phyloP scores from a whole-genome alignment of 106 monocot genomes.

The Allium fistulosum region DNA sequence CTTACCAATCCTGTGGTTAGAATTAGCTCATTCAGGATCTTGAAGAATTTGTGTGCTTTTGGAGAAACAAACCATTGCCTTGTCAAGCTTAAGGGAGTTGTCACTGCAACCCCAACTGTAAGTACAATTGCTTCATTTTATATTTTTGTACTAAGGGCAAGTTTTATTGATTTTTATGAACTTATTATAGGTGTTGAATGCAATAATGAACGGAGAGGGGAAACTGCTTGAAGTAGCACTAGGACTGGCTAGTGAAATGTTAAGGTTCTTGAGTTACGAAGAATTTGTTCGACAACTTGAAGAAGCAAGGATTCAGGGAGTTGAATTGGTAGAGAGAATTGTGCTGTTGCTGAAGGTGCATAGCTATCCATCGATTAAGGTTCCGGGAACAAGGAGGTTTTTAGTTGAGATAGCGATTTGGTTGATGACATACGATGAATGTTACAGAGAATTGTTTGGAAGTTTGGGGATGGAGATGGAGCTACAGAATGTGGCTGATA shows the following conservation, averaged over 20 bases:
- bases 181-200: slow-evolving; percentile 38
- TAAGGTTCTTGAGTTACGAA: slow-evolving; percentile 31
- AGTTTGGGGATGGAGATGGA: slow-evolving; percentile 20
- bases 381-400: slow-evolving; percentile 65
- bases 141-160: too few species aligned
- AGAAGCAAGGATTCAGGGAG: slow-evolving; percentile 20
- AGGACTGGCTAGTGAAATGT: slow-evolving; percentile 37
- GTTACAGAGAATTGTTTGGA: slow-evolving; percentile 17
- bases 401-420: slow-evolving; percentile 48
- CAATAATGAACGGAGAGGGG: slow-evolving; percentile 35
- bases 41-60: slow-evolving; percentile 54
- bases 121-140: not conserved
- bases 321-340: slow-evolving; percentile 17
- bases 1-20: slow-evolving; percentile 20
- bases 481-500: slow-evolving; percentile 40
- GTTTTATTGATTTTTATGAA: not conserved
- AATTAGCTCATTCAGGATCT: slow-evolving; percentile 36
- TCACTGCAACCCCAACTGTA: slow-evolving; percentile 33
- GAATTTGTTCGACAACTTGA: slow-evolving; percentile 20
- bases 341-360: slow-evolving; percentile 31
- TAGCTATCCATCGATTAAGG: slow-evolving; percentile 31
- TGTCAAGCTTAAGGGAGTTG: slow-evolving; percentile 16
- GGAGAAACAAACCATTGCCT: not conserved
- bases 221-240: slow-evolving; percentile 52
- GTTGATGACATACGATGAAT: slow-evolving; percentile 41